Base-by-base conservation (phyloP, 495 filamentous ascomycete genomes). In the Darksidea phi region DNA sequence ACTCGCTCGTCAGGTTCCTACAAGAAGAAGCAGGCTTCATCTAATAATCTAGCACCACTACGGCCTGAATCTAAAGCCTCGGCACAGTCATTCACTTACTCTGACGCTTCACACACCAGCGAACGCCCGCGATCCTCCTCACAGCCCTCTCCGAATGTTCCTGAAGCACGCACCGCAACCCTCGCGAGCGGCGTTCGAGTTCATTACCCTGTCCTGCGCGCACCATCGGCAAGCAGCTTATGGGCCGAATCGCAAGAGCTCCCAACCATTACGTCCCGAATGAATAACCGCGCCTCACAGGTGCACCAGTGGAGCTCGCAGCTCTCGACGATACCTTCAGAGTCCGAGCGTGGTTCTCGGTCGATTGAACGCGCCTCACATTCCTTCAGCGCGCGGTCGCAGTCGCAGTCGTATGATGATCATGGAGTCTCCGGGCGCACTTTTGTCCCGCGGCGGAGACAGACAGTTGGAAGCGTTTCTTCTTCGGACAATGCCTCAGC, bases 321-420 rank as follows among this genome's bases (percentile, higher is more conserved):
- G 52, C 67, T 75, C 37, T 74, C 72, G 53, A 75, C 73, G 24
- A 75, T 75, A 55, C 62, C 63, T 18, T 74, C 72, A 17, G 73
- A 74, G 48, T 73, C 72, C 26, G 72, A 74, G 23, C 59, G 51
- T 28, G 61, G 49, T 12, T 66, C 63, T 5, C 41, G 57, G 20
- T 66, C 63, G 36, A 42, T 66, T 26, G 63, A 66, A 25, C 56
- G 63, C 21, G 13, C 36, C 37, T 71, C 69, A 34, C 63, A 59
- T 20, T 66, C 64, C 8, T 20, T 61, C 11, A 47, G 54, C 18
- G 56, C 38, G 34, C 41, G 26, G 23, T 54, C 59, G 21, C 56
- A 59, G 20, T 38, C 20, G 37, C 13, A 32, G 18, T 48, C 61
- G 43, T 49, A 59, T 13, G 54, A 58, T 24, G 61, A 50, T 4